Conservation (phyloP, 805 yeast species). For the Teunomyces aglyptinius region DNA sequence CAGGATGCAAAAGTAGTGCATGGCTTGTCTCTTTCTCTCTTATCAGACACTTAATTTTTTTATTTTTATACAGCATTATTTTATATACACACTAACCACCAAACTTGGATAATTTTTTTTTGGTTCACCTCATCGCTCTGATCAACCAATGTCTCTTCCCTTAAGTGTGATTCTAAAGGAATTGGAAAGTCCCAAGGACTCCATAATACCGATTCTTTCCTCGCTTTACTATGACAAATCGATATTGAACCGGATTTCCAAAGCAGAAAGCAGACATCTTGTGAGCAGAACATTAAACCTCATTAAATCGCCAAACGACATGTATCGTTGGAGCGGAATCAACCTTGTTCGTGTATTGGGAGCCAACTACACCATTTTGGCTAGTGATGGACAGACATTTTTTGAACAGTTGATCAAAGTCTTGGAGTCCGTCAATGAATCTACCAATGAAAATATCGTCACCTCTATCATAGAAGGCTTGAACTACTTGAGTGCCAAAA, state of each 20-base stretch:
- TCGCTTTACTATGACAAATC: constrained; percentile 27
- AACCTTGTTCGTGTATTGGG: constrained; percentile 48
- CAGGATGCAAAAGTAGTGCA: too few relatives aligned
- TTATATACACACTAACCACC: background rate
- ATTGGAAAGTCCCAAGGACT: constrained; percentile 8
- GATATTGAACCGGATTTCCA: constrained; percentile 42
- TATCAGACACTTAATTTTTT: background rate
- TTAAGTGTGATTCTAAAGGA: constrained; percentile 8
- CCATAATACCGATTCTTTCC: constrained; percentile 30
- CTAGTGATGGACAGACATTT: constrained; percentile 40
- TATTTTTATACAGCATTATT: background rate
- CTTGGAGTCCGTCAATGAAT: constrained; percentile 37
- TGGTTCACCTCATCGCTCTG: background rate
- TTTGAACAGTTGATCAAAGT: constrained; percentile 42
- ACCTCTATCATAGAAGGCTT: constrained; percentile 40
- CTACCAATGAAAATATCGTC: constrained; percentile 32
- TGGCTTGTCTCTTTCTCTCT: background rate
- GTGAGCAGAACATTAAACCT: constrained; percentile 43
- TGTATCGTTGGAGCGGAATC: constrained; percentile 58
- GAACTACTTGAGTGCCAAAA: constrained; percentile 41
- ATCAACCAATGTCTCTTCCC: constrained; percentile 10
- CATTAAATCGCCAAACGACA: constrained; percentile 43
- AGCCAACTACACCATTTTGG: constrained; percentile 35
- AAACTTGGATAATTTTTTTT: background rate
- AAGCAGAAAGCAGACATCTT: constrained; percentile 50